Evolutionary conservation across 2,329 filamentous ascomycete species (phyloP), one percentile per base, ranked within the genome.

Genomic region (Alternaria gaisen): DNA sequence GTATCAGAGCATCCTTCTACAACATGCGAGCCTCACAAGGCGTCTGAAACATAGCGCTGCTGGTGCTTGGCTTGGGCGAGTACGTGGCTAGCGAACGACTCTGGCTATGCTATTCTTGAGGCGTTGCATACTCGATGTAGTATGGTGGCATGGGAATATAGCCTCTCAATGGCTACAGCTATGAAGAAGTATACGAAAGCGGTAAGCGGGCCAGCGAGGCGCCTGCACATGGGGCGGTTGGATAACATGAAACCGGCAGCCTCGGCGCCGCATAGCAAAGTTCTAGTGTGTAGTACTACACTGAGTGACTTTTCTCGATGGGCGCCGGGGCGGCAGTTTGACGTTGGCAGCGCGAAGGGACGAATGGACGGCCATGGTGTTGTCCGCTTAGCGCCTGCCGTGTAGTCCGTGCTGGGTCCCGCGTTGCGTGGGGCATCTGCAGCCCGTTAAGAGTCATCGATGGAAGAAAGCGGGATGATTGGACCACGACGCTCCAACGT

Each of bases 11-110:
- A 66, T 65, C 64, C 57, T 66, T 68, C 60, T 69, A 66, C 63
- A 59, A 59, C 66, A 64, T 68, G 71, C 53, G 65, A 67, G 71
- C 65, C 66, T 72, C 67, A 69, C 70, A 67, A 69, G 65, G 67
- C 66, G 71, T 63, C 66, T 78, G 76, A 78, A 79, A 79, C 76
- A 70, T 67, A 71, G 73, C 70, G 72, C 53, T 63, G 61, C 66
- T 41, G 40, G 44, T 51, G 44, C 57, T 56, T 50, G 64, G 66
- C 51, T 50, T 72, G 74, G 75, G 74, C 74, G 76, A 77, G 72
- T 74, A 68, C 60, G 58, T 65, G 68, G 68, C 63, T 72, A 72
- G 66, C 63, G 63, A 67, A 68, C 67, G 67, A 55, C 56, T 64
- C 55, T 60, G 48, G 47, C 61, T 58, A 53, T 70, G 65, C 70